Percentiles rank a stretch among this genome's conserved stretches.
Conservation (phyloP, 2,329 filamentous ascomycete species). For the Rhynchosporium secalis region DNA sequence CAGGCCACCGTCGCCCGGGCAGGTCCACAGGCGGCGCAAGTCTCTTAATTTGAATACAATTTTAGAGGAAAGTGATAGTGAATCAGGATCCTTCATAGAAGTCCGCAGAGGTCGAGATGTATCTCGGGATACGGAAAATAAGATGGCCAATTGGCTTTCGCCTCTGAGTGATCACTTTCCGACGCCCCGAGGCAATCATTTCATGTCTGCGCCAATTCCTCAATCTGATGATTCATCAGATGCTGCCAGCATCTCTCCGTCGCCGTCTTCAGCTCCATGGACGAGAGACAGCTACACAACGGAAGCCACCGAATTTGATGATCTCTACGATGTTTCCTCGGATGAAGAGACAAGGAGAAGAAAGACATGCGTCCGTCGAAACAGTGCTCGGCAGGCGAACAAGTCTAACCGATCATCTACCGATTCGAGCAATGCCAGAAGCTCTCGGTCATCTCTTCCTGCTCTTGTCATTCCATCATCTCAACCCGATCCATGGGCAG, state of each 20-base stretch:
- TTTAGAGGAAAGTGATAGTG: slow-evolving; percentile 58
- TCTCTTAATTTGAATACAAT: slow-evolving; percentile 58
- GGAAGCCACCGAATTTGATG: slow-evolving; percentile 75
- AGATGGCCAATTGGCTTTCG: slow-evolving; percentile 43
- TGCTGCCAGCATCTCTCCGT: slow-evolving; percentile 54
- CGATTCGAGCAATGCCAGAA: slow-evolving; percentile 30
- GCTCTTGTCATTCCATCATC: slow-evolving; percentile 51
- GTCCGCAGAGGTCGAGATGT: slow-evolving; percentile 40
- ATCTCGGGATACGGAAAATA: slow-evolving; percentile 37
- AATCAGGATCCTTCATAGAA: slow-evolving; percentile 38
- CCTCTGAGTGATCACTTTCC: slow-evolving; percentile 62
- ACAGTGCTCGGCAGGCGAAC: slow-evolving; percentile 37
- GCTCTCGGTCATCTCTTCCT: slow-evolving; percentile 43
- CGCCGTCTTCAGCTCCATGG: slow-evolving; percentile 60
- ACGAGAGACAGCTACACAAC: slow-evolving; percentile 62
- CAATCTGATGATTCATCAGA: slow-evolving; percentile 55
- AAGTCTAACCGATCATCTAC: slow-evolving; percentile 36
- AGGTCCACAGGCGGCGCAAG: slow-evolving; percentile 51
- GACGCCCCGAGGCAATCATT: slow-evolving; percentile 67
- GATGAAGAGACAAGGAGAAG: slow-evolving; percentile 66
- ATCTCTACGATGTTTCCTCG: slow-evolving; percentile 77
- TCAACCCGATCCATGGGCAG: slow-evolving; percentile 48
- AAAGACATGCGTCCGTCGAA: slow-evolving; percentile 40
- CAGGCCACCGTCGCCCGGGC: slow-evolving; percentile 52
- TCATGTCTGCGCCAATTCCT: slow-evolving; percentile 62